A percentile compares a stretch with the other conserved stretches of the same genome.
These are phyloP conservation scores for Fusarium illudens DNA, from an alignment of 2,329 filamentous ascomycete genomes.

Conservation along the genomic window DNA sequence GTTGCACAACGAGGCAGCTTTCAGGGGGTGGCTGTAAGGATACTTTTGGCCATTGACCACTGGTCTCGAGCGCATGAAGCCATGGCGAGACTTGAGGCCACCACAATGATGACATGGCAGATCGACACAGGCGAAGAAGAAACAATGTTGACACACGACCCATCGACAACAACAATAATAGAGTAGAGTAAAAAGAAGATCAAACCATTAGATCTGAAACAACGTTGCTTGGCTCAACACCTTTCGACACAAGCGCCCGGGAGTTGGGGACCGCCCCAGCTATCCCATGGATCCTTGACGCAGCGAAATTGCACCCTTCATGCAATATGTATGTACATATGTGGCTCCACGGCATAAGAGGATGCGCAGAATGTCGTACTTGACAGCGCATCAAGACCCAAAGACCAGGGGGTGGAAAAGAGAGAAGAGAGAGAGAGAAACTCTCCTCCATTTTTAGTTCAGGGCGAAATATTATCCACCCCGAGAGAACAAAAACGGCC, in stretches of 20 bases:
- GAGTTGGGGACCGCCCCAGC: too few relatives aligned
- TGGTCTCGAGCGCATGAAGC: background rate
- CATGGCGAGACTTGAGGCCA: slow-evolving; percentile 19
- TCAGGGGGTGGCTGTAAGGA: slow-evolving; percentile 31
- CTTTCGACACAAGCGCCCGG: slow-evolving; percentile 1
- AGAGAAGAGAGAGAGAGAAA: background rate
- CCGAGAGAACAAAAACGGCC: background rate
- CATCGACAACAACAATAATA: background rate
- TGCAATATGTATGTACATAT: slow-evolving; percentile 32
- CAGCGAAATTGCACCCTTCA: slow-evolving; percentile 33
- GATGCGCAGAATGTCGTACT: slow-evolving; percentile 30
- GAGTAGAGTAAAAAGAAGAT: slow-evolving; percentile 1
- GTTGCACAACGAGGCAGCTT: slow-evolving; percentile 19
- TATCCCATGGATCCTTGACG: background rate
- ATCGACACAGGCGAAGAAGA: background rate
- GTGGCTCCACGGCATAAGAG: slow-evolving; percentile 40
- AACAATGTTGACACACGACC: slow-evolving; percentile 1
- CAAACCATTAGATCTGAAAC: slow-evolving; percentile 25
- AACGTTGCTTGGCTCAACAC: slow-evolving; percentile 5
- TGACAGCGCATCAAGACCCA: slow-evolving; percentile 38
- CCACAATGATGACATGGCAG: slow-evolving; percentile 10
- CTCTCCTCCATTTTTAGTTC: background rate
- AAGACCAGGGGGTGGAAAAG: background rate
- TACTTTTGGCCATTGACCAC: background rate
- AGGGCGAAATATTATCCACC: background rate